Conservation (phyloP, 164 flowering plant species). For the Nymphaea thermarum region DNA sequence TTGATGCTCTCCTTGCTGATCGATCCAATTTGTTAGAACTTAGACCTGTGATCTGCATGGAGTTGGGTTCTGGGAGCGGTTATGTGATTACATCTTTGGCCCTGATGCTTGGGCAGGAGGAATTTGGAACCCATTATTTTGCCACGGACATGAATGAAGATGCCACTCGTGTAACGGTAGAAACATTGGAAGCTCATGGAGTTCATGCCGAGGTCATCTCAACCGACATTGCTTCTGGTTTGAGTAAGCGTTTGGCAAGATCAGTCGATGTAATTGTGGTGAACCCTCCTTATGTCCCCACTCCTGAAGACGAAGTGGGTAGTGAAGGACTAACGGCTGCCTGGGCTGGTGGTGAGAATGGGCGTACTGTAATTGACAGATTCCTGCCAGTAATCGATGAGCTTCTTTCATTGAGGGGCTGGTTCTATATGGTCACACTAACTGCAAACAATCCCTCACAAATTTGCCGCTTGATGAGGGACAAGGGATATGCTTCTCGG, state of each 20-base stretch:
- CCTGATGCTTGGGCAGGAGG: constrained; percentile 51
- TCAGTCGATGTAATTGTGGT: constrained; percentile 77
- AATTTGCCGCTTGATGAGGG: constrained; percentile 63
- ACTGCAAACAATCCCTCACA: constrained; percentile 57
- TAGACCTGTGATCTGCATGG: constrained; percentile 58
- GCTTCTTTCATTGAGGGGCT: constrained; percentile 66
- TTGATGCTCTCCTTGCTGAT: constrained; percentile 86
- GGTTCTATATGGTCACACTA: constrained; percentile 81
- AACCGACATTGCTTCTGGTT: constrained; percentile 52
- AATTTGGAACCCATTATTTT: constrained; percentile 27
- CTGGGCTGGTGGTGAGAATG: constrained; percentile 99
- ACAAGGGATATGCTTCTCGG: constrained; percentile 58
- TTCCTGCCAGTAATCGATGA: constrained; percentile 58
- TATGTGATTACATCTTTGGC: constrained; percentile 85
- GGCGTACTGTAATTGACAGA: constrained; percentile 67
- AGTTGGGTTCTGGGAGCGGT: constrained; percentile 77
- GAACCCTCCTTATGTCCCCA: constrained; percentile 95
- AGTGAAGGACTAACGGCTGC: constrained; percentile 59
- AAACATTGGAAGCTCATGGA: constrained; percentile 72
- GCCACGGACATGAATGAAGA: constrained; percentile 86
- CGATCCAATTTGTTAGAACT: constrained; percentile 46
- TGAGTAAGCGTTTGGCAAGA: constrained; percentile 46
- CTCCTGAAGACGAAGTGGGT: constrained; percentile 93
- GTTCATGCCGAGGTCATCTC: constrained; percentile 62
- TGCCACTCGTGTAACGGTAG: constrained; percentile 45